Base-by-base conservation (phyloP, 2,329 filamentous ascomycete genomes). In the Pezicula rhizophila region DNA sequence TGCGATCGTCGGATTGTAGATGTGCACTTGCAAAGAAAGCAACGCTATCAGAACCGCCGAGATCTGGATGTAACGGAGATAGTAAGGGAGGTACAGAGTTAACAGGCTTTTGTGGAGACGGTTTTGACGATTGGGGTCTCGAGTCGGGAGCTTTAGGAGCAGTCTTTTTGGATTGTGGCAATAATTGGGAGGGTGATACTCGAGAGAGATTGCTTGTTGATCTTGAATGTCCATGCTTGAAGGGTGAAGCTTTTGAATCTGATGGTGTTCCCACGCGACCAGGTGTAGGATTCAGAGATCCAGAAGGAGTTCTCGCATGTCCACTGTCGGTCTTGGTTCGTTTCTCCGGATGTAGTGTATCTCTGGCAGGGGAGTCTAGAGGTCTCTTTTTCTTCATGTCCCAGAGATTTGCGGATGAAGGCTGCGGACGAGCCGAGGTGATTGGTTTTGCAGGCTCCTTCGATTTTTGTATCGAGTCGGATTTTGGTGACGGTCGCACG, bases 41-140 rank as follows among this genome's bases (percentile, higher is more conserved):
- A 48, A 57, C 56, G 7, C 53, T 54, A 41, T 58, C 53, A 31
- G 39, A 40, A 37, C 25, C 45, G 25, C 45, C 45, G 8, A 46
- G 20, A 31, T 46, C 45, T 14, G 34, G 18, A 15, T 34, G 45
- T 31, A 46, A 40, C 10, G 45, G 45, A 5, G 45, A 46, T 26
- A 46, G 45, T 26, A 46, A 35, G 12, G 45, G 45, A 17, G 45
- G 45, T 12, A 46, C 34, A 26, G 18, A 40, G 26, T 46, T 46
- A 4, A 40, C 8, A 6, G 34, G 20, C 17, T 46, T 39, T 15
- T 40, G 34, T 45, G 42, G 14, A n/a, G 28, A n/a, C 12, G 15
- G 31, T 35, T 45, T 45, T 17, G 42, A 45, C 11, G 42, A n/a
- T n/a, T 34, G 35, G 8, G 35, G 18, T 38, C 18, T 38, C 10